Base-by-base conservation (phyloP, 2,329 filamentous ascomycete species). In the Myrmaecium sp. region DNA sequence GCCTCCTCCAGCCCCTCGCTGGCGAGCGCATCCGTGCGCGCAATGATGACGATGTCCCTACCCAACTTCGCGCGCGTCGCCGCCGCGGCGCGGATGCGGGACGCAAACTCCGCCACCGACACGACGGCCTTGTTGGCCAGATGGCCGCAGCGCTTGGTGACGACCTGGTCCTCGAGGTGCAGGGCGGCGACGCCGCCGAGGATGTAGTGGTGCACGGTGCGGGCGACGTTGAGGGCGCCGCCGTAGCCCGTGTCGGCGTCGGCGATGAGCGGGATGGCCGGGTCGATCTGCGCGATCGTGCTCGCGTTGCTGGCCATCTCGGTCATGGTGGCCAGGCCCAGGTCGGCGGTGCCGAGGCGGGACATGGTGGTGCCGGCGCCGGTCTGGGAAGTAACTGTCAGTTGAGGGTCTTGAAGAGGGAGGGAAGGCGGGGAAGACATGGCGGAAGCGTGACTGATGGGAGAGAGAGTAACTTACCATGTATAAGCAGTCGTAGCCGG, bases 101-200 rank as follows among this genome's bases (percentile, higher is more conserved):
- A 46, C n/a, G 58, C 42, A 36, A 59, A 74, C 12, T 59, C 58
- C 1, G 62, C 57, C 0, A 43, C 33, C 2, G 50, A 40, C 6
- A 76, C 71, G 8, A 76, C 49, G 30, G 66, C 55, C 46, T 78
- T 77, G 28, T 68, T 67, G 1, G 49, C 46, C 1, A 77, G 53
- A 40, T 77, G 72, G 1, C 72, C 72, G 42, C 71, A 77, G 6
- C 70, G 64, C 51, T 78, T 77, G 23, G 60, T 65, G 22, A 62
- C 52, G 11, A 74, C 57, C 49, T 76, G 69, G 45, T 74, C 69
- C 43, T 74, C 69, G 30, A 74, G 60, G 38, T 74, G 68, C 12
- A 72, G 47, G 0, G 54, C 69, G 1, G 69, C 68, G 3, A 74
- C 61, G 9, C 67, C 67, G 4, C 60, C 53, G 14, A 56, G 52